A percentile compares a stretch with the other conserved stretches of the same genome.
These are phyloP conservation scores for Blastobotrys arbuscula DNA, from an alignment of 1,139 yeast species.

Conservation along the genomic window DNA sequence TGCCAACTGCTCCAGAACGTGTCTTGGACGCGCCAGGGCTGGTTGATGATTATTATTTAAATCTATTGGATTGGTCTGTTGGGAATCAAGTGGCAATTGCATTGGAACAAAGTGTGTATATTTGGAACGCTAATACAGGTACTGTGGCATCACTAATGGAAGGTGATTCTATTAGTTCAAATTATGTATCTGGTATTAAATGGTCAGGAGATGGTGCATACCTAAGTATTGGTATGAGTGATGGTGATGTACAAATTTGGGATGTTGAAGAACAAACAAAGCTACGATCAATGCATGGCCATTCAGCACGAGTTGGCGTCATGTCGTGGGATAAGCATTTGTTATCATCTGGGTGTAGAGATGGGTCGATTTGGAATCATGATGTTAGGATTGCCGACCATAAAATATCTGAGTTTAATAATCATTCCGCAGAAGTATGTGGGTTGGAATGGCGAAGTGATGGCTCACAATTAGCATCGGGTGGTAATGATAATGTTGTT, in stretches of 20 bases:
- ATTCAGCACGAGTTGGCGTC: conserved; percentile 71
- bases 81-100: conserved; percentile 86
- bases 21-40: conserved; percentile 96
- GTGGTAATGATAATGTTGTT: conserved; percentile 92
- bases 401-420: conserved; percentile 51
- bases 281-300: conserved; percentile 71
- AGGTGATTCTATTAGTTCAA: conserved; percentile 32
- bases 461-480: conserved; percentile 82
- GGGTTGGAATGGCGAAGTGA: conserved; percentile 84
- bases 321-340: conserved; percentile 83
- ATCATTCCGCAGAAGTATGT: conserved; percentile 87
- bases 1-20: conserved; percentile 86
- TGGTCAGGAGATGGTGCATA: conserved; percentile 95
- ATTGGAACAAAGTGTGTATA: conserved; percentile 73
- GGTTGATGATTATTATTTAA: conserved; percentile 86
- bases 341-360: conserved; percentile 75
- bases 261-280: conserved; percentile 75
- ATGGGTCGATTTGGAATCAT: conserved; percentile 80
- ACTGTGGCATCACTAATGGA: conserved; percentile 68
- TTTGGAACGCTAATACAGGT: conserved; percentile 90
- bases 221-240: conserved; percentile 75
- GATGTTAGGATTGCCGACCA: conserved; percentile 90
- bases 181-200: conserved; percentile 62
- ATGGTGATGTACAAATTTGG: conserved; percentile 89
- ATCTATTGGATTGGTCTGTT: conserved; percentile 82